phyloP scores from a whole-genome alignment of 2,329 filamentous ascomycete species.

The Fusarium phyllophilum region DNA sequence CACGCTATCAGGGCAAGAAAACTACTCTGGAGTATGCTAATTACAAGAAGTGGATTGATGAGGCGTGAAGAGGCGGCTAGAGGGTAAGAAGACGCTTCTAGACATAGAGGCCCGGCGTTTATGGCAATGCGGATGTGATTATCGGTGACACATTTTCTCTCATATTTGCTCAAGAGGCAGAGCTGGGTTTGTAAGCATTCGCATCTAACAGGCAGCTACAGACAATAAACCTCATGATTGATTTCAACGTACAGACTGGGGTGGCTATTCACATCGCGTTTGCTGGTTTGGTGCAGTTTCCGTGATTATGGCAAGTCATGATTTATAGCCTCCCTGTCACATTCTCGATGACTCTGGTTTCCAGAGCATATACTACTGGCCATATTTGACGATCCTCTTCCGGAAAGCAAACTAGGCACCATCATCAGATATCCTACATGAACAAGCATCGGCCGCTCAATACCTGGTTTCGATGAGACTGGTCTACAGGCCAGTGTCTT shows the following conservation, averaged over 20 bases:
- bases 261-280: neutral
- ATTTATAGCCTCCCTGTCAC: neutral
- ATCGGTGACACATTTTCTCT: conserved; percentile 15
- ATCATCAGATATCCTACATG: neutral
- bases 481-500: neutral
- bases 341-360: neutral
- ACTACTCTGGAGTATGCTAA: conserved; percentile 75
- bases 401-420: neutral
- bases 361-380: neutral
- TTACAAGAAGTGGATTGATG: conserved; percentile 85
- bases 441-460: neutral
- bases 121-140: conserved; percentile 19
- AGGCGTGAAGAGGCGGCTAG: conserved; percentile 16
- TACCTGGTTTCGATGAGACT: neutral
- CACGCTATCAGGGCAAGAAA: conserved; percentile 89
- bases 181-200: conserved; percentile 20
- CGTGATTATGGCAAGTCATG: neutral
- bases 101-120: conserved; percentile 44
- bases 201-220: conserved; percentile 25
- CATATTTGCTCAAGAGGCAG: conserved; percentile 30
- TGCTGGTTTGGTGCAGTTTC: neutral
- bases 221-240: conserved; percentile 29
- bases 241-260: conserved; percentile 24
- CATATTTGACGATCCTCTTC: neutral
- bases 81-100: conserved; percentile 42